Base-by-base conservation (phyloP, 2,329 filamentous ascomycete genomes). In the Cladosporium austrohemisphaericum region DNA sequence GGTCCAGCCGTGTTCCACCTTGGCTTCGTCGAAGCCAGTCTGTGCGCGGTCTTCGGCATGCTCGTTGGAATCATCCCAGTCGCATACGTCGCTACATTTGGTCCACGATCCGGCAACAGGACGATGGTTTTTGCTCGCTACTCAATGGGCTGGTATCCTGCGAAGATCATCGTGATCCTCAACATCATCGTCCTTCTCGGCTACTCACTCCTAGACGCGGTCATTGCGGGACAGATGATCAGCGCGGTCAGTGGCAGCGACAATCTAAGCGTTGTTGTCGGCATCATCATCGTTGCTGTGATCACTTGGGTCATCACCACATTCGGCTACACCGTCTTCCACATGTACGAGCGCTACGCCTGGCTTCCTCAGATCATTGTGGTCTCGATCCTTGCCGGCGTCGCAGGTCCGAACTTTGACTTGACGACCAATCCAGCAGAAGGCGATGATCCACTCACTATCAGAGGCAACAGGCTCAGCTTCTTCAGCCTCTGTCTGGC, bases 401-500 rank as follows among this genome's bases (percentile, higher is more conserved):
- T 78, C 2, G 80, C 82, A 2, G 80, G 79, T 0, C 72, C 75
- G 2, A 71, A 77, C 13, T 86, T 84, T 58, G 79, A 86, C 55
- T 65, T 76, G 1, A 53, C 57, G 19, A 65, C 69, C 1, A 73
- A 75, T 1, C 65, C 71, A 2, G 81, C 77, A 1, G 63, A 66
- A 0, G 80, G 77, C n/a, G 70, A 78, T 37, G 58, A 71, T 11
- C 7, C 38, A 1, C 65, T 71, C 35, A 80, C 78, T 2, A 59
- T 83, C 6, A 68, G 71, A 11, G 82, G 79, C 18, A 78, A 79
- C 52, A 70, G 78, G 2, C 69, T 88, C 25, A 84, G 81, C 4
- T 89, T 86, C 66, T 85, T 89, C 65, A 84, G 80, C 9, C 71
- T 88, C 38, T 85, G 80, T 55, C 71, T 86, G 10, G 81, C 82